phyloP scores from a whole-genome alignment of 352 stramenopile species.

The Salisapilia sapeloensis region DNA sequence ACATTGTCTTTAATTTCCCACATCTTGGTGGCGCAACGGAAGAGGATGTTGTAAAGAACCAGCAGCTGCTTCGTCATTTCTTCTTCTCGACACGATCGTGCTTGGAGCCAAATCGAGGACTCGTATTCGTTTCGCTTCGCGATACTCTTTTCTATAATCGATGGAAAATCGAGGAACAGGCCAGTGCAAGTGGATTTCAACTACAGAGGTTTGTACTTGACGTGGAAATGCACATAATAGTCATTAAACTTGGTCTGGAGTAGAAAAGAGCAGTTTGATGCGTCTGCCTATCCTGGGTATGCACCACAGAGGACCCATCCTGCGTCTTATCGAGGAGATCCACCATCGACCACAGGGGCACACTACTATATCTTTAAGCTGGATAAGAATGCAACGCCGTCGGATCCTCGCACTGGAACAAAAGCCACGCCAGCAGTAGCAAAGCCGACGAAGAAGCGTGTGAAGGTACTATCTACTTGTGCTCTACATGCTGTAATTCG shows the following conservation, averaged over 20 bases:
- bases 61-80: slow-evolving; percentile 52
- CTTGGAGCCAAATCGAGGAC: slow-evolving; percentile 32
- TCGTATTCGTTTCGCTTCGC: slow-evolving; percentile 56
- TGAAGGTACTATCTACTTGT: slow-evolving; percentile 1
- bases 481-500: too few species aligned
- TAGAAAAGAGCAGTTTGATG: slow-evolving; percentile 48
- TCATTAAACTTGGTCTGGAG: not conserved
- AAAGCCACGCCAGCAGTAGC: not conserved
- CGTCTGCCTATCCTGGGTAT: slow-evolving; percentile 53
- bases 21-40: slow-evolving; percentile 70
- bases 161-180: slow-evolving; percentile 64
- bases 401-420: slow-evolving; percentile 8
- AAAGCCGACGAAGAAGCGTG: not conserved
- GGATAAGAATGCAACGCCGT: slow-evolving; percentile 12
- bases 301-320: slow-evolving; percentile 61
- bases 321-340: slow-evolving; percentile 51
- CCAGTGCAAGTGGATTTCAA: slow-evolving; percentile 36
- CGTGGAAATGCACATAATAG: not conserved
- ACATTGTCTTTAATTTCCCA: slow-evolving; percentile 76
- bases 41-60: slow-evolving; percentile 71
- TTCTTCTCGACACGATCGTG: slow-evolving; percentile 49
- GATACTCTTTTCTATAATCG: slow-evolving; percentile 76
- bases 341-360: slow-evolving; percentile 45
- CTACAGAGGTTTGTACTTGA: slow-evolving; percentile 22
- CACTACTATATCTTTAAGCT: slow-evolving; percentile 50